Conservation (phyloP, 176 grass and related monocot genomes). For the Cenchrus americanus region DNA sequence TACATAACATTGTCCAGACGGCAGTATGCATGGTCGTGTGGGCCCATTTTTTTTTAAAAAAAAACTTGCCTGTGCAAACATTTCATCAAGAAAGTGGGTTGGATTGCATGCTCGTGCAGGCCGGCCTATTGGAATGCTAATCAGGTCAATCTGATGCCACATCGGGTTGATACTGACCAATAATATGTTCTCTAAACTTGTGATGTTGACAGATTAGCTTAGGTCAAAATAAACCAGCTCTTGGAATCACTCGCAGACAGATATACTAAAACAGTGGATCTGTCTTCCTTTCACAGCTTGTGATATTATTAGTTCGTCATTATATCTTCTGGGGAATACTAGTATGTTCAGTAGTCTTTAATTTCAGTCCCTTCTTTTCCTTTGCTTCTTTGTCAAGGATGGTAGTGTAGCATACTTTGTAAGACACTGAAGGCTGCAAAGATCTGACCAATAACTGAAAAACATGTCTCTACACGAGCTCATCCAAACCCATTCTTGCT, state of each 20-base stretch:
- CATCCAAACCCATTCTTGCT: background rate
- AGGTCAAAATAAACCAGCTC: slow-evolving; percentile 3
- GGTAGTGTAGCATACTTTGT: slow-evolving; percentile 20
- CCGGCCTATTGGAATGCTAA: background rate
- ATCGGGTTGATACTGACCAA: slow-evolving; percentile 1
- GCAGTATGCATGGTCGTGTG: background rate
- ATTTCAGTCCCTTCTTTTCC: slow-evolving; percentile 1
- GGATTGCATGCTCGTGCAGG: background rate
- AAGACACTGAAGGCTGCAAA: background rate
- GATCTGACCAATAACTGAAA: background rate
- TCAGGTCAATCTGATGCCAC: background rate
- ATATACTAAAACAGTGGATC: background rate
- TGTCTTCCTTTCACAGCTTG: background rate
- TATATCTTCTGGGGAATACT: background rate
- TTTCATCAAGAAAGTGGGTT: background rate
- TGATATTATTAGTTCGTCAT: background rate
- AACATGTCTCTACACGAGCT: background rate
- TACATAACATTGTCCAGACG: background rate
- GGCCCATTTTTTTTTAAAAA: background rate
- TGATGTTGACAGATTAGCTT: slow-evolving; percentile 12
- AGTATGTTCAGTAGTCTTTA: slow-evolving; percentile 3
- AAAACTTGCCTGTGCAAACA: background rate
- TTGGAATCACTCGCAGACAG: background rate
- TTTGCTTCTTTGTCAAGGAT: slow-evolving; percentile 36
- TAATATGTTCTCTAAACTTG: slow-evolving; percentile 2